Percentiles rank a stretch among this genome's conserved stretches.
Evolutionary conservation across 2,329 filamentous ascomycete species (phyloP).

Genomic region (Trichoderma brevicompactum): DNA sequence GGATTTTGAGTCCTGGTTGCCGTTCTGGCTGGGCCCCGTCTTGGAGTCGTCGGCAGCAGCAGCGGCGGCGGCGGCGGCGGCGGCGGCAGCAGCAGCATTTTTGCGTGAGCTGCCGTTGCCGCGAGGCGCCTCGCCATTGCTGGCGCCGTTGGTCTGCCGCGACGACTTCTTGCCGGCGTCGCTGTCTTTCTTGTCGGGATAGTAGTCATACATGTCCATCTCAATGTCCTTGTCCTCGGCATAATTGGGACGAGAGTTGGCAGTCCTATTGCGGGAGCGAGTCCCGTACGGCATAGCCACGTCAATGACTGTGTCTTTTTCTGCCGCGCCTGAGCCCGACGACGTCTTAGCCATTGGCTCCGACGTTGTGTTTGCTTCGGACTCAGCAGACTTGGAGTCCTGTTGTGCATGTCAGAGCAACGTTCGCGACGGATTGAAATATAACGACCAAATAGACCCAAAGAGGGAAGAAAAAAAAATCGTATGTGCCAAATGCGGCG

Average conservation of each 20-base stretch:
- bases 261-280: constrained; percentile 85
- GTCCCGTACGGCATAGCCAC: constrained; percentile 81
- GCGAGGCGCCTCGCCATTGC: constrained; percentile 45
- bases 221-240: constrained; percentile 92
- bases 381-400: constrained; percentile 44
- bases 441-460: background rate
- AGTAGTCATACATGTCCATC: constrained; percentile 78
- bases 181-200: constrained; percentile 57
- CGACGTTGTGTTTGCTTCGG: constrained; percentile 41
- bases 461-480: background rate
- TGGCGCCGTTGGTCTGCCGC: constrained; percentile 49
- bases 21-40: constrained; percentile 40
- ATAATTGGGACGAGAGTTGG: constrained; percentile 85
- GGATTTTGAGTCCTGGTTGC: constrained; percentile 44
- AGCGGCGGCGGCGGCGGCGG: constrained; percentile 25
- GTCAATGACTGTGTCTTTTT: constrained; percentile 57
- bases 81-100: constrained; percentile 33
- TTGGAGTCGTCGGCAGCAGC: constrained; percentile 47
- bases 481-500: background rate
- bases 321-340: constrained; percentile 50
- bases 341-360: constrained; percentile 53
- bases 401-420: constrained; percentile 33
- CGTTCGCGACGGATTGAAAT: constrained; percentile 30
- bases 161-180: constrained; percentile 60
- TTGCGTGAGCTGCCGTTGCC: constrained; percentile 49